Base-by-base conservation (phyloP, 2,329 filamentous ascomycete genomes). In the Pseudogymnoascus sp. region DNA sequence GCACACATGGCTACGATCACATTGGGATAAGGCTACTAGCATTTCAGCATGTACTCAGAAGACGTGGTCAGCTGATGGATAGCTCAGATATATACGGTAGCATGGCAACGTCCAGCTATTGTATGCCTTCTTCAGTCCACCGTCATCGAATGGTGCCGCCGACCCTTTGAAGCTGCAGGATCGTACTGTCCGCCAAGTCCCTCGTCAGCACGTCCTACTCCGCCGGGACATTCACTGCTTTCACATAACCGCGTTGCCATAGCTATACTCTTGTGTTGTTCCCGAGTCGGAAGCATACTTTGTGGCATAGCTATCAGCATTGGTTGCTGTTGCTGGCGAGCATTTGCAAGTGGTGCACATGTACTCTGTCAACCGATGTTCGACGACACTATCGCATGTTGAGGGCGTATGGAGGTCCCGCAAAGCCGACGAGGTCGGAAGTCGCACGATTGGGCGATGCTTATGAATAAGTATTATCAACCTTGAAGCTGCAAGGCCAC, bases 401-500 rank as follows among this genome's bases (percentile, higher is more conserved):
- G 45, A 30, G 26, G 23, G 23, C 23, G 45, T 30, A 30, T 52
- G 23, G n/a, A n/a, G 37, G n/a, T 28, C 26, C 15, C 26, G n/a
- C 30, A 52, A 52, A 52, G 45, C 26, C 23, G 45, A 52, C 23
- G 23, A 52, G 23, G 9, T 30, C n/a, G 13, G 41, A 28, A 26
- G 13, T 28, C 23, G 45, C 23, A 52, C 45, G 45, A 30, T 18
- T 52, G 23, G 23, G n/a, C 45, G 45, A 52, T 52, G 9, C 3
- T n/a, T 52, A 52, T 52, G 26, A 52, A 52, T 52, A 18, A 4
- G 23, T 52, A 52, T 52, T 30, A 9, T 52, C 13, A 52, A 52
- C 45, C 45, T 52, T 52, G 45, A 52, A 52, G 23, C 23, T 52
- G 45, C 45, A 52, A 52, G 45, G 45, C 45, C 5, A 52, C 45